Evolutionary conservation across 768 basidiomycete genomes (phyloP).

Genomic region (Pisolithus tinctorius): DNA sequence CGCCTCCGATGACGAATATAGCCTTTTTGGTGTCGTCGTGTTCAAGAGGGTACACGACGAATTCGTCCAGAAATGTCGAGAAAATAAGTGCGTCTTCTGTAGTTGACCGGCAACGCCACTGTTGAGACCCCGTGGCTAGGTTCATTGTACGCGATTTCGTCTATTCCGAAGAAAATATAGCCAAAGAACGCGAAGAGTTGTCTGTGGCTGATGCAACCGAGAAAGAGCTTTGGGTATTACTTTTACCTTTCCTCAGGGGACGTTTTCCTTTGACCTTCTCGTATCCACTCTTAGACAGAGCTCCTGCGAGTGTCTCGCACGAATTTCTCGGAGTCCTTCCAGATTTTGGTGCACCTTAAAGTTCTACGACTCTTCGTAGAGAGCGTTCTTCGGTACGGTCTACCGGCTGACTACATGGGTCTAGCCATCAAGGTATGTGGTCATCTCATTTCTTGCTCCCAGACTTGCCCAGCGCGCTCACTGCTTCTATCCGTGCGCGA

Average conservation of each 20-base stretch:
- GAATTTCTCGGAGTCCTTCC: constrained; percentile 96
- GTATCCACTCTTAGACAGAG: constrained; percentile 60
- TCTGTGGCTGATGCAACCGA: constrained; percentile 77
- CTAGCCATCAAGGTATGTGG: constrained; percentile 64
- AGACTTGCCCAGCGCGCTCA: neutral
- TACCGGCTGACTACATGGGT: constrained; percentile 87
- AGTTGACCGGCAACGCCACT: neutral
- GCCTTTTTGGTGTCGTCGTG: constrained; percentile 76
- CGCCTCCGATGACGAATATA: constrained; percentile 83
- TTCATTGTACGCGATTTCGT: constrained; percentile 94
- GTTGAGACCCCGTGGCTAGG: constrained; percentile 34
- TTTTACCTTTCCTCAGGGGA: neutral
- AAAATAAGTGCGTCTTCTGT: constrained; percentile 68
- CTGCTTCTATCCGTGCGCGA: neutral
- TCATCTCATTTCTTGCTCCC: neutral
- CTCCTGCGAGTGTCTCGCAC: constrained; percentile 84
- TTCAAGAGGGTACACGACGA: constrained; percentile 91
- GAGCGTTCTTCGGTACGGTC: constrained; percentile 90
- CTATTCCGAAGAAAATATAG: constrained; percentile 76
- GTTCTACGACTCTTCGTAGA: constrained; percentile 88
- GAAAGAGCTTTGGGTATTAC: constrained; percentile 88
- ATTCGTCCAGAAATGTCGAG: constrained; percentile 88
- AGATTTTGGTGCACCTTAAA: constrained; percentile 90
- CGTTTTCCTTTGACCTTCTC: neutral
- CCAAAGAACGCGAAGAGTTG: constrained; percentile 77